Percentiles rank a stretch among this genome's conserved stretches.
Evolutionary conservation across 495 filamentous ascomycete species (phyloP).

Genomic region (Penicillium fimorum): DNA sequence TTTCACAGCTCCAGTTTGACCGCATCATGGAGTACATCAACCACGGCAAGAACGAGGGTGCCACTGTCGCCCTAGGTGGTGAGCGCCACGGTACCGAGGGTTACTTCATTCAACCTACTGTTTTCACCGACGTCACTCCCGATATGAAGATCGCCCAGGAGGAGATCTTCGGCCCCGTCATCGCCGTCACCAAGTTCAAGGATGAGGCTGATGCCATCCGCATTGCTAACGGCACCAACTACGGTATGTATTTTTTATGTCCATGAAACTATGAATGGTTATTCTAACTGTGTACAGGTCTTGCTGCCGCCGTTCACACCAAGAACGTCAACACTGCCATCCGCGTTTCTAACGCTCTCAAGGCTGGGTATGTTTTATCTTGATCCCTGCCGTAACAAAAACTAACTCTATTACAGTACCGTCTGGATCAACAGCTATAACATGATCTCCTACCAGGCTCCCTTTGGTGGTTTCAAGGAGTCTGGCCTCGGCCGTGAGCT

Average conservation of each 20-base stretch:
- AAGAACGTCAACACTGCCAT: slow-evolving; percentile 90
- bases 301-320: slow-evolving; percentile 92
- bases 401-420: slow-evolving; percentile 48
- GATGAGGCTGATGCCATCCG: slow-evolving; percentile 80
- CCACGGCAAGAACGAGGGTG: slow-evolving; percentile 81
- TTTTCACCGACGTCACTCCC: slow-evolving; percentile 83
- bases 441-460: slow-evolving; percentile 73
- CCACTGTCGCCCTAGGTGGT: slow-evolving; percentile 81
- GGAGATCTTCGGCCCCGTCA: slow-evolving; percentile 97
- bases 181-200: slow-evolving; percentile 91
- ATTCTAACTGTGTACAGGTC: slow-evolving; percentile 45
- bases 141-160: slow-evolving; percentile 99
- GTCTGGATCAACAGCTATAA: slow-evolving; percentile 98
- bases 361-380: slow-evolving; percentile 57
- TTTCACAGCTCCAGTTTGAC: slow-evolving; percentile 92
- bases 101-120: slow-evolving; percentile 97
- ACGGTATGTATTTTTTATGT: slow-evolving; percentile 41
- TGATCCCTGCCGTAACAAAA: neutral
- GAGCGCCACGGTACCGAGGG: slow-evolving; percentile 85
- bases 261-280: neutral
- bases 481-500: slow-evolving; percentile 92
- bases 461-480: slow-evolving; percentile 93
- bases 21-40: slow-evolving; percentile 98
- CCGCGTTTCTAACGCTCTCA: slow-evolving; percentile 75
- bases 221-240: slow-evolving; percentile 77